Conservation (phyloP, 495 filamentous ascomycete genomes). For the Cudoniella acicularis region DNA sequence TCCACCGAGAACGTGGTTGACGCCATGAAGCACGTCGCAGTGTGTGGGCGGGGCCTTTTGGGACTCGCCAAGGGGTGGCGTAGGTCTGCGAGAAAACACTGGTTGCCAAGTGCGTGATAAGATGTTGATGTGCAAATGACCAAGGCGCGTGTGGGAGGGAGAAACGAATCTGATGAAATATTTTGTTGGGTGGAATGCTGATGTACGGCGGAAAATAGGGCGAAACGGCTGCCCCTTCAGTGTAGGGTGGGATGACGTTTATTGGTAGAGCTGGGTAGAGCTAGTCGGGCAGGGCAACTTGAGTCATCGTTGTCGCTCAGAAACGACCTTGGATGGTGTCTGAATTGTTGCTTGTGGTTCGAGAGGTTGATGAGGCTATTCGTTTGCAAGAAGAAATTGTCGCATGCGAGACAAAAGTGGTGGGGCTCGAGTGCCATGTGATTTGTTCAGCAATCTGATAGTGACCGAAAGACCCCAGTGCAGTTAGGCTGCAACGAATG, state of each 20-base stretch:
- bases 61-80: too few species aligned
- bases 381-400: background rate
- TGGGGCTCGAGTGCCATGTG: background rate
- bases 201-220: background rate
- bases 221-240: background rate
- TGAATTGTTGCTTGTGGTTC: conserved; percentile 14
- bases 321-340: conserved; percentile 13
- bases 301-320: conserved; percentile 16
- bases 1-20: too few species aligned
- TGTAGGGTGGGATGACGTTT: conserved; percentile 13
- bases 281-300: conserved; percentile 16
- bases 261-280: conserved; percentile 16
- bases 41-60: too few species aligned
- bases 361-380: conserved; percentile 11
- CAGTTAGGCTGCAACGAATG: conserved; percentile 1
- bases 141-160: conserved; percentile 5
- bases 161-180: background rate
- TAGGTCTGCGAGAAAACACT: too few species aligned
- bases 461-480: background rate
- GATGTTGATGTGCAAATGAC: conserved; percentile 1
- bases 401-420: background rate
- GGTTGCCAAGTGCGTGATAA: conserved; percentile 6
- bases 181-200: background rate
- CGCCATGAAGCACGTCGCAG: too few species aligned
- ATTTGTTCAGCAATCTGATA: background rate